These are phyloP conservation scores for Neopestalotiopsis clavispora DNA, from an alignment of 2,329 filamentous ascomycete genomes.

Conservation along the genomic window DNA sequence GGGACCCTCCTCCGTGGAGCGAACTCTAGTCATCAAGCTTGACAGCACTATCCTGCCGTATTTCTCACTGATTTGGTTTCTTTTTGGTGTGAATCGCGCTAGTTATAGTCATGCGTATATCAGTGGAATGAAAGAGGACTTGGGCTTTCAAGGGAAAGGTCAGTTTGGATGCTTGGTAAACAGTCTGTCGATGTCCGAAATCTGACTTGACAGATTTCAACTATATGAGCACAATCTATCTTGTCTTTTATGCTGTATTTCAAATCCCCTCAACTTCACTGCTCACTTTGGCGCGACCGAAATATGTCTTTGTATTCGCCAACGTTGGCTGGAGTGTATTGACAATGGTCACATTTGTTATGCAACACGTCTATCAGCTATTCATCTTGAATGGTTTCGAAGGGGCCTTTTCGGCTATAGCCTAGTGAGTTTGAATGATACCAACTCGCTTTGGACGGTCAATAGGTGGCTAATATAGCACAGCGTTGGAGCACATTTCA, in stretches of 20 bases:
- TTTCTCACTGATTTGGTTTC: slow-evolving; percentile 52
- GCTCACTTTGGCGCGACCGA: slow-evolving; percentile 41
- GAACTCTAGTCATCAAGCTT: slow-evolving; percentile 41
- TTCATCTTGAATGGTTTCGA: slow-evolving; percentile 41
- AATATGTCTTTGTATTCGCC: slow-evolving; percentile 38
- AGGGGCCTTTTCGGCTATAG: slow-evolving; percentile 36
- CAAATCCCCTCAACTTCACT: slow-evolving; percentile 47
- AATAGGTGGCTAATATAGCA: neutral
- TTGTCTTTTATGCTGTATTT: slow-evolving; percentile 43
- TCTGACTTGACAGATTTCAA: slow-evolving; percentile 31
- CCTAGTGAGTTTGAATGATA: slow-evolving; percentile 34
- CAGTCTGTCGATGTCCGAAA: neutral
- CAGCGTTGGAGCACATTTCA: slow-evolving; percentile 48
- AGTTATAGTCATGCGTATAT: slow-evolving; percentile 49
- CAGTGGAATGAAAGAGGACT: slow-evolving; percentile 44
- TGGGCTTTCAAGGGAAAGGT: slow-evolving; percentile 37
- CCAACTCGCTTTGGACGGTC: slow-evolving; percentile 28
- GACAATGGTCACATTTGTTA: slow-evolving; percentile 35
- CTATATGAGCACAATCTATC: slow-evolving; percentile 37
- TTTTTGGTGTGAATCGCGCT: slow-evolving; percentile 49
- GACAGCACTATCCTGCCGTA: slow-evolving; percentile 47
- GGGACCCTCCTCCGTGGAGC: slow-evolving; percentile 25
- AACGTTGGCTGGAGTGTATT: slow-evolving; percentile 38
- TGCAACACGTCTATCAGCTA: slow-evolving; percentile 36
- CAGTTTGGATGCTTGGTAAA: neutral